Percentiles rank a stretch among this genome's conserved stretches.
Evolutionary conservation across 345 rosid genomes (phyloP).

Genomic region (Eucalyptus sideroxylon): DNA sequence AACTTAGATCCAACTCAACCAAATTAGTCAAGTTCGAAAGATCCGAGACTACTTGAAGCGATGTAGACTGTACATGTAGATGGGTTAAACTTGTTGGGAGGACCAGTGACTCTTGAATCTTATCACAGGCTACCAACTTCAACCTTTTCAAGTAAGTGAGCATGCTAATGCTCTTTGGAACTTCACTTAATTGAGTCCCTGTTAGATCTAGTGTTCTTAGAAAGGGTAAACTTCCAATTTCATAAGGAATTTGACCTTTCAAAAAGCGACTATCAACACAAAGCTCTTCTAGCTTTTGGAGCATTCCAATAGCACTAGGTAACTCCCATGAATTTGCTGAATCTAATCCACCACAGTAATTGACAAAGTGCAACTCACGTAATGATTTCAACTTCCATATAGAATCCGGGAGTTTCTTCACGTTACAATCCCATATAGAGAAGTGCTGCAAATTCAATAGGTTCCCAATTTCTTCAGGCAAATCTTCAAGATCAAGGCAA

Average conservation of each 20-base stretch:
- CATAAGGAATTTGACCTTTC: neutral
- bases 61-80: neutral
- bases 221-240: neutral
- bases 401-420: neutral
- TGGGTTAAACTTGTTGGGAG: neutral
- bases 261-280: rapidly evolving
- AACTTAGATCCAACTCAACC: neutral
- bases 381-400: neutral
- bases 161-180: neutral
- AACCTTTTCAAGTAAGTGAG: rapidly evolving
- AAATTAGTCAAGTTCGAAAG: neutral
- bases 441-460: rapidly evolving
- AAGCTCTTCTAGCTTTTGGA: neutral
- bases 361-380: neutral
- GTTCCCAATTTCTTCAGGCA: neutral
- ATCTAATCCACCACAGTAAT: rapidly evolving
- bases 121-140: neutral
- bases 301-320: neutral
- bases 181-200: rapidly evolving
- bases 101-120: neutral
- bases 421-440: rapidly evolving
- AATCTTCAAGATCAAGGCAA: neutral
- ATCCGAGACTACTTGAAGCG: neutral
- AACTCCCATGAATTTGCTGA: neutral
- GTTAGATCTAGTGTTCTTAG: neutral